A percentile compares a stretch with the other conserved stretches of the same genome.
phyloP scores from a whole-genome alignment of 495 filamentous ascomycete genomes.

The Filosporella fistucella region DNA sequence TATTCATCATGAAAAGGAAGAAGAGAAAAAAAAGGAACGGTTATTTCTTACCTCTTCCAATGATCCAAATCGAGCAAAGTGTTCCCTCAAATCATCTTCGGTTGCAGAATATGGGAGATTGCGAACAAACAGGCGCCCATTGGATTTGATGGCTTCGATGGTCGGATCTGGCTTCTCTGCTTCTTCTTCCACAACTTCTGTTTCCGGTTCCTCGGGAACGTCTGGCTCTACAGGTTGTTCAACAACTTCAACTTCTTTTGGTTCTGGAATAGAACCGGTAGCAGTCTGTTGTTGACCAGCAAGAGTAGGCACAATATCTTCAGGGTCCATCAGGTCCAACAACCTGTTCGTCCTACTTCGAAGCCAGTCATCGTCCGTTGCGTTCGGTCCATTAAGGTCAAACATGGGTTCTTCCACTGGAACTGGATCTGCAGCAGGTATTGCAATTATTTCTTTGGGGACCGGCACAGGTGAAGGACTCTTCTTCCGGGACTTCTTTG shows the following conservation, averaged over 20 bases:
- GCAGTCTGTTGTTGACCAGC: background rate
- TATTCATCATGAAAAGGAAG: conserved; percentile 73
- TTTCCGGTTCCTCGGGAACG: conserved; percentile 4
- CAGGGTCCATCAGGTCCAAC: conserved; percentile 70
- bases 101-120: conserved; percentile 82
- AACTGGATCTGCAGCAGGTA: background rate
- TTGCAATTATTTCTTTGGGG: background rate
- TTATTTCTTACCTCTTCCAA: conserved; percentile 76
- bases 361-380: conserved; percentile 87
- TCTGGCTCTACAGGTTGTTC: background rate
- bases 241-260: background rate
- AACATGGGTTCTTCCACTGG: background rate
- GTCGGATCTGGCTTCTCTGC: conserved; percentile 28
- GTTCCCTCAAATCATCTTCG: conserved; percentile 67
- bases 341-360: conserved; percentile 88
- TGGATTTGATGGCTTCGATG: conserved; percentile 46
- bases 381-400: conserved; percentile 16
- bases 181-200: conserved; percentile 22
- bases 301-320: conserved; percentile 30
- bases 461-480: conserved; percentile 7
- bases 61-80: conserved; percentile 66
- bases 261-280: conserved; percentile 1
- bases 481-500: conserved; percentile 33
- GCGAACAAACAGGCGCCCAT: conserved; percentile 75
- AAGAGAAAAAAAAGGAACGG: conserved; percentile 16